phyloP scores from a whole-genome alignment of 2,329 filamentous ascomycete species.

The Botrytis squamosa region DNA sequence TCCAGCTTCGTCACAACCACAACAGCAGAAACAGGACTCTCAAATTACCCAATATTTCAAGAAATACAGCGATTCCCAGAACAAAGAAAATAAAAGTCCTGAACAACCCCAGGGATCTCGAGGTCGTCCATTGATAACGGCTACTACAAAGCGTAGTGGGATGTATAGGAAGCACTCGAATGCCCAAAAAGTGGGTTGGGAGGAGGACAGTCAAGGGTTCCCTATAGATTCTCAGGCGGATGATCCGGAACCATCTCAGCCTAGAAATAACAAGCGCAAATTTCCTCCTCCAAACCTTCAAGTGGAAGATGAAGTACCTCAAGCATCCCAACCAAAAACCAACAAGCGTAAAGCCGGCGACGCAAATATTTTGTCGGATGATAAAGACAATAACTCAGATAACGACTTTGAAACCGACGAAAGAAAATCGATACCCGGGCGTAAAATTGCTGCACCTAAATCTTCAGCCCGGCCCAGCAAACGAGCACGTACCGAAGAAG shows the following conservation, averaged over 20 bases:
- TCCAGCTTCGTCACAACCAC: background rate
- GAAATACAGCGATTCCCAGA: conserved; percentile 28
- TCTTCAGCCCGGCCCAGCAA: background rate
- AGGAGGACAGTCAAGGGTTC: conserved; percentile 16
- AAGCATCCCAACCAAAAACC: background rate
- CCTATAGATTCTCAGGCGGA: conserved; percentile 1
- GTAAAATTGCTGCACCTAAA: background rate
- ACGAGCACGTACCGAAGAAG: background rate
- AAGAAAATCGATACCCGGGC: conserved; percentile 13
- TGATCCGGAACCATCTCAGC: background rate
- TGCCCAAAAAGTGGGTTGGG: background rate
- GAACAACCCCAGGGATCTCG: background rate
- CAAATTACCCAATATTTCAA: conserved; percentile 18
- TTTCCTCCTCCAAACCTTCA: background rate
- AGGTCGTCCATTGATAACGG: background rate
- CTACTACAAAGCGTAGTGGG: background rate
- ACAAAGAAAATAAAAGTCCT: conserved; percentile 36
- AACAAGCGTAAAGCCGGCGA: background rate
- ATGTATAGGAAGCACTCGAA: conserved; percentile 1
- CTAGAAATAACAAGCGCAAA: conserved; percentile 20
- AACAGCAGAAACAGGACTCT: background rate
- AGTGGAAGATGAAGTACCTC: background rate
- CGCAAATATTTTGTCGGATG: background rate
- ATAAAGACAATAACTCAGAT: conserved; percentile 24
- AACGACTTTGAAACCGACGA: conserved; percentile 32